Evolutionary conservation across 164 flowering plant species (phyloP), one percentile per base, ranked within the genome.

Genomic region (Liriodendron chinense): DNA sequence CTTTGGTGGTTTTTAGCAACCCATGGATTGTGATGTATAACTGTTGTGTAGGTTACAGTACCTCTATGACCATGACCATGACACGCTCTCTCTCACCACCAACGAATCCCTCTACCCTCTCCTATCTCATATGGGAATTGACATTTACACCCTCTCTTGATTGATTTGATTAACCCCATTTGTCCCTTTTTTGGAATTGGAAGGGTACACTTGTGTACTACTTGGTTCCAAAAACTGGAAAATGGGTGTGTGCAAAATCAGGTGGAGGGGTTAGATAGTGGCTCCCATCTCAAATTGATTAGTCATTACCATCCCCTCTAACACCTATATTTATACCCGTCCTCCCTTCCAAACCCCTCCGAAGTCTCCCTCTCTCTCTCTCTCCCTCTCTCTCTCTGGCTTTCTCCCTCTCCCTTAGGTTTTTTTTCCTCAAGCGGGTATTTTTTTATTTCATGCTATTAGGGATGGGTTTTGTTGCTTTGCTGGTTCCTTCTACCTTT

Each of bases 21-120:
- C 80, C 72, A 61, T n/a, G 78, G 91, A 86, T 84, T 81, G 87
- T 69, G 91, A 88, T 85, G 89, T 65, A 53, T 84, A 86, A 88
- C 91, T 81, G 89, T 80, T 83, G 82, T 71, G 59, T 53, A 53
- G 78, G 83, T 76, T 75, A 72, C 85, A 74, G 69, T 71, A 64
- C 25, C 26, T 77, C 83, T 13, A 25, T 43, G 59, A 53, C 59
- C 65, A n/a, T 28, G 59, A 65, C 77, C 78, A 76, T 77, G 78
- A 43, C 66, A 65, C 66, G 62, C 77, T 76, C 83, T 82, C 76
- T 81, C 84, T 28, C 9, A 59, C 65, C 48, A 75, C 75, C 65
- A 18, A 49, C 48, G 10, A 56, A 50, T 20, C 48, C 48, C 57
- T 18, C 49, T 66, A 66, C 78, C 69, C 69, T 26, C 34, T 20